These are phyloP conservation scores for Actinomortierella wolfii DNA, from an alignment of 371 early-diverging fungal species.

Conservation along the genomic window DNA sequence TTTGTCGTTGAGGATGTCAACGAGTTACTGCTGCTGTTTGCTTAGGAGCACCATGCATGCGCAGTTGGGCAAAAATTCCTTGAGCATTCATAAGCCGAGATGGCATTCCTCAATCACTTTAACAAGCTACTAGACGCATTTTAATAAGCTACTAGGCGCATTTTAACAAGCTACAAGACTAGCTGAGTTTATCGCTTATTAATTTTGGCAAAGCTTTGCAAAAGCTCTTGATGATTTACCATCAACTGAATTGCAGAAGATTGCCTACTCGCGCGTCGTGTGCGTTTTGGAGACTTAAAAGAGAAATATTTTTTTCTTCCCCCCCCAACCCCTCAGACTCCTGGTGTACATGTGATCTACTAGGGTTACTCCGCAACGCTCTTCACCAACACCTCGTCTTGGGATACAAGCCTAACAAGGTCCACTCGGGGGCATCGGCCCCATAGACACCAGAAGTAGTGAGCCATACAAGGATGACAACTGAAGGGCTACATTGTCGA, in stretches of 20 bases:
- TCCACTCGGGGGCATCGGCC: conserved; percentile 9
- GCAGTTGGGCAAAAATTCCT: conserved; percentile 13
- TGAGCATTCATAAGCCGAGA: conserved; percentile 13
- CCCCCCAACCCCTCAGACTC: conserved; percentile 7
- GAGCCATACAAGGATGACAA: conserved; percentile 7
- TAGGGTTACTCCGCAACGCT: conserved; percentile 9
- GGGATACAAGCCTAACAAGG: conserved; percentile 11
- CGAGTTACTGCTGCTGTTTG: conserved; percentile 10
- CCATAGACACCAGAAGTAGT: conserved; percentile 8
- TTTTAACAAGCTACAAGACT: conserved; percentile 10
- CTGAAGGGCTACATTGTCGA: conserved; percentile 13
- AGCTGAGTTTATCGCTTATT: conserved; percentile 8
- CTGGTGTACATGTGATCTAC: conserved; percentile 13
- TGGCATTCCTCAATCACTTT: conserved; percentile 12
- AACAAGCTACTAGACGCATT: too few relatives aligned
- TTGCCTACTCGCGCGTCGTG: conserved; percentile 8
- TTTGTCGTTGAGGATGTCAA: conserved; percentile 16
- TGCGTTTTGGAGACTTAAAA: conserved; percentile 10
- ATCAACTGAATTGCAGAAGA: conserved; percentile 13
- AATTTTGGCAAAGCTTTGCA: conserved; percentile 11
- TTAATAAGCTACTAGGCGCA: too few relatives aligned
- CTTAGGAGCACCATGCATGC: conserved; percentile 9
- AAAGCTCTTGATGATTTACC: conserved; percentile 13
- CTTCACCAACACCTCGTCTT: conserved; percentile 7
- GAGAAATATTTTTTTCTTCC: conserved; percentile 6